Conservation (phyloP, 805 yeast species). For the Saccharomycopsis fibuligera region DNA sequence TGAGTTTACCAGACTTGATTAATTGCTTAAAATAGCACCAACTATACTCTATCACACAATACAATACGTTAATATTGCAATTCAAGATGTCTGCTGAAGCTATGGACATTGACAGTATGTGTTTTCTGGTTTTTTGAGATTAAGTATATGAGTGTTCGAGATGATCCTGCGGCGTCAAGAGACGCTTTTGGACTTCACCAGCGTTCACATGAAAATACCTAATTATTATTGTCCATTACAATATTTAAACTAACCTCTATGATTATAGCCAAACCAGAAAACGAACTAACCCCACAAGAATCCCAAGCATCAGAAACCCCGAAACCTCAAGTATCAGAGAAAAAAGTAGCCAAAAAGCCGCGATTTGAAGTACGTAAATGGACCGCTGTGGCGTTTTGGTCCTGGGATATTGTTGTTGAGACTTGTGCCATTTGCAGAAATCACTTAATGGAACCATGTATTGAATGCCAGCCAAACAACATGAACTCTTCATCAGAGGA, state of each 20-base stretch:
- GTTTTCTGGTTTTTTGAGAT: neutral
- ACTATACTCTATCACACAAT: neutral
- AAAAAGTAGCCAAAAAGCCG: conserved; percentile 39
- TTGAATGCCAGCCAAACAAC: conserved; percentile 88
- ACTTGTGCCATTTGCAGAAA: conserved; percentile 98
- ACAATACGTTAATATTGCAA: neutral
- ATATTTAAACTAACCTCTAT: too few relatives aligned
- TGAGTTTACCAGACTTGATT: neutral
- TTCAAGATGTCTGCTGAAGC: neutral
- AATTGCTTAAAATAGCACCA: neutral
- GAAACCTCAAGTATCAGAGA: neutral
- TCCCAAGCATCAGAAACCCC: neutral
- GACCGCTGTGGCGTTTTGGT: conserved; percentile 99
- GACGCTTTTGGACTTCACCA: too few relatives aligned
- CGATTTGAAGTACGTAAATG: conserved; percentile 92
- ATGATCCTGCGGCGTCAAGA: too few relatives aligned
- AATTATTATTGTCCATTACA: too few relatives aligned
- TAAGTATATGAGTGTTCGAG: neutral
- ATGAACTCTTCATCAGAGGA: conserved; percentile 56
- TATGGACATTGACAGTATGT: neutral
- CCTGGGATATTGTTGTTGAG: conserved; percentile 95
- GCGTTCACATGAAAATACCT: too few relatives aligned
- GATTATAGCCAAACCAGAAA: neutral
- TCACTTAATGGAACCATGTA: conserved; percentile 96
- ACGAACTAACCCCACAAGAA: neutral